These are phyloP conservation scores for Magnusiomyces suaveolens DNA, from an alignment of 1,139 yeast species.

Conservation along the genomic window DNA sequence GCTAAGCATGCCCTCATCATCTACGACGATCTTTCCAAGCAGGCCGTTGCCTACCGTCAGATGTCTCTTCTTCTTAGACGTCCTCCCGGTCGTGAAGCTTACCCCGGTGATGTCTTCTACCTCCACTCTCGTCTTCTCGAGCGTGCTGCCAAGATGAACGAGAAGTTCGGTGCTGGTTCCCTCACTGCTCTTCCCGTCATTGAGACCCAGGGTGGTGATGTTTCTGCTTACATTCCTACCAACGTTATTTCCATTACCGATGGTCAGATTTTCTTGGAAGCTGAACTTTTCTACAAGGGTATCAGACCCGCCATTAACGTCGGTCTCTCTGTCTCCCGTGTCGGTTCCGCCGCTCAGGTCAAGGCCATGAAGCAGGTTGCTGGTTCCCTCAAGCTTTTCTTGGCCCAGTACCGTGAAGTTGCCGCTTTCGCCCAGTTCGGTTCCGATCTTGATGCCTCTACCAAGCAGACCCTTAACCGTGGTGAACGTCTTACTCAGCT, in stretches of 20 bases:
- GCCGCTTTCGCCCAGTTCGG: slow-evolving; percentile 99
- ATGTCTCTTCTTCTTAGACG: slow-evolving; percentile 94
- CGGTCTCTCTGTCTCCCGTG: slow-evolving; percentile 99
- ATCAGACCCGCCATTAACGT: slow-evolving; percentile 99
- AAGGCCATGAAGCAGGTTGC: slow-evolving; percentile 99
- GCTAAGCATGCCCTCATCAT: slow-evolving; percentile 95
- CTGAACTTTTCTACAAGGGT: slow-evolving; percentile 99
- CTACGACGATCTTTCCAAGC: slow-evolving; percentile 97
- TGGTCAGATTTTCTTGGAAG: slow-evolving; percentile 97
- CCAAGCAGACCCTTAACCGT: slow-evolving; percentile 97
- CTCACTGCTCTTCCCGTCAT: slow-evolving; percentile 92
- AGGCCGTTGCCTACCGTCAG: slow-evolving; percentile 99
- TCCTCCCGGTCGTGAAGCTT: slow-evolving; percentile 96
- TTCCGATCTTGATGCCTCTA: slow-evolving; percentile 99
- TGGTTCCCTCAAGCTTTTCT: slow-evolving; percentile 98
- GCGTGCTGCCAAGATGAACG: slow-evolving; percentile 97
- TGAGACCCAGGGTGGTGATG: slow-evolving; percentile 99
- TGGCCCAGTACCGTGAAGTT: slow-evolving; percentile 99
- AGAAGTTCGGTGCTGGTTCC: slow-evolving; percentile 83
- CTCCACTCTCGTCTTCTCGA: slow-evolving; percentile 91
- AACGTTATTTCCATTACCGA: slow-evolving; percentile 95
- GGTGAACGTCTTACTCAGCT: slow-evolving; percentile 99
- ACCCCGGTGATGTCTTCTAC: slow-evolving; percentile 97
- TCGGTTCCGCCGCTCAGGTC: slow-evolving; percentile 99
- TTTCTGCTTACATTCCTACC: slow-evolving; percentile 96